phyloP scores from a whole-genome alignment of 2,329 filamentous ascomycete genomes.

The Shiraia sp. region DNA sequence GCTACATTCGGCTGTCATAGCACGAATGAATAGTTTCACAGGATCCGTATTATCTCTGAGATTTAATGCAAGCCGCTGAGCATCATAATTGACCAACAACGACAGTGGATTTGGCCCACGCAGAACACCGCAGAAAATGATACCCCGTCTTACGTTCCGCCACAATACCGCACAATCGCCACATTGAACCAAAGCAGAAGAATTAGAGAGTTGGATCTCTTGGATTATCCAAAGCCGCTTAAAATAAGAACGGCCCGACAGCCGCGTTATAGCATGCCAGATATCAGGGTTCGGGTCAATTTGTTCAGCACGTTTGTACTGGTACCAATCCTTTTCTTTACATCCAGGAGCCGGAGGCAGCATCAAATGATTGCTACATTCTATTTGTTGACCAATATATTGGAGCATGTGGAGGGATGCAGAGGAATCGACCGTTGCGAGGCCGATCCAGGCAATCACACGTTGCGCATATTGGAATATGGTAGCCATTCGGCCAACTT shows the following conservation, averaged over 20 bases:
- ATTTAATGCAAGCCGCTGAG: background rate
- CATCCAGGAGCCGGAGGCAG: background rate
- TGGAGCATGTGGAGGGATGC: background rate
- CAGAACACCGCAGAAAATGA: background rate
- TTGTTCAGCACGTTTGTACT: background rate
- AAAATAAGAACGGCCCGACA: slow-evolving; percentile 3
- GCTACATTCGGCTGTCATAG: background rate
- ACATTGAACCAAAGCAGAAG: slow-evolving; percentile 1
- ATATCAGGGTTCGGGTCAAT: background rate
- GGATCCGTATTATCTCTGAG: background rate
- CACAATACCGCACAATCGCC: background rate
- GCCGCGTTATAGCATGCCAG: slow-evolving; percentile 1
- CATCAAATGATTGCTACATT: background rate
- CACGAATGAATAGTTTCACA: background rate
- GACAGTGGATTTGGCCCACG: background rate
- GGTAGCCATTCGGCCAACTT: slow-evolving; percentile 10
- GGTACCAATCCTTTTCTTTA: background rate
- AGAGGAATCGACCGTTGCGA: background rate
- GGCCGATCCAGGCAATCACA: slow-evolving; percentile 12
- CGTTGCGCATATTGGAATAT: slow-evolving; percentile 9
- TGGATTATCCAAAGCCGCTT: slow-evolving; percentile 5
- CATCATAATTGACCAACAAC: background rate
- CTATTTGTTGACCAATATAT: background rate
- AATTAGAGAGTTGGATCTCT: slow-evolving; percentile 1
- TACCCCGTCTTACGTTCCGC: background rate